Percentiles rank a stretch among this genome's conserved stretches.
These are phyloP conservation scores for Aspergillus luchuensis DNA, from an alignment of 2,329 filamentous ascomycete species.

Conservation along the genomic window DNA sequence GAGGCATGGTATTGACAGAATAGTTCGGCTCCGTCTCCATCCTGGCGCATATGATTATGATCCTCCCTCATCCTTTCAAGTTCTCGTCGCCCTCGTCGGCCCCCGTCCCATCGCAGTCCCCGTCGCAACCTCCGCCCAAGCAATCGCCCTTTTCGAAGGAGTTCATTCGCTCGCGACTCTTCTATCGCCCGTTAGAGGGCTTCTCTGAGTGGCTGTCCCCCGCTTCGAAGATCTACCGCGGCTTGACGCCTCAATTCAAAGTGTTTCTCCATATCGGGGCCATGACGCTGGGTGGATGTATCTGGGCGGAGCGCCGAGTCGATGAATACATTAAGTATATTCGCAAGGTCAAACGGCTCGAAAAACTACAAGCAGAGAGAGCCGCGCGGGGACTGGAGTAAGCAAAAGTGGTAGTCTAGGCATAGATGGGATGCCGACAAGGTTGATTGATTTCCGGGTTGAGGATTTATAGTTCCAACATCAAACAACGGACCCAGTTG, in stretches of 20 bases:
- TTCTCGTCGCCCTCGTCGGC: slow-evolving; percentile 37
- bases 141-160: slow-evolving; percentile 33
- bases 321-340: slow-evolving; percentile 49
- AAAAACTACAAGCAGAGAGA: slow-evolving; percentile 38
- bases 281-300: slow-evolving; percentile 52
- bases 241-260: slow-evolving; percentile 53
- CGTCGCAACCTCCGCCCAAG: slow-evolving; percentile 17
- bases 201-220: slow-evolving; percentile 53
- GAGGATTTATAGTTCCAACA: neutral
- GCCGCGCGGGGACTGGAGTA: slow-evolving; percentile 20
- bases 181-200: slow-evolving; percentile 48
- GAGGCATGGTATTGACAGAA: neutral
- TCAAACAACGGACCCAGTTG: neutral
- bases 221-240: slow-evolving; percentile 47
- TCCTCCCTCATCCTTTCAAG: slow-evolving; percentile 45
- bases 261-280: slow-evolving; percentile 51
- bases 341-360: slow-evolving; percentile 44
- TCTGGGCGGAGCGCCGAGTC: slow-evolving; percentile 52
- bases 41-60: slow-evolving; percentile 48
- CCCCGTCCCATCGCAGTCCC: slow-evolving; percentile 25
- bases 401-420: neutral
- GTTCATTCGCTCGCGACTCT: slow-evolving; percentile 33
- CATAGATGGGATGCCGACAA: neutral
- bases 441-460: neutral
- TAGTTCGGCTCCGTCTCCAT: slow-evolving; percentile 51